Conservation (phyloP, 2,329 filamentous ascomycete genomes). For the Pseudocercospora pini-densiflorae region DNA sequence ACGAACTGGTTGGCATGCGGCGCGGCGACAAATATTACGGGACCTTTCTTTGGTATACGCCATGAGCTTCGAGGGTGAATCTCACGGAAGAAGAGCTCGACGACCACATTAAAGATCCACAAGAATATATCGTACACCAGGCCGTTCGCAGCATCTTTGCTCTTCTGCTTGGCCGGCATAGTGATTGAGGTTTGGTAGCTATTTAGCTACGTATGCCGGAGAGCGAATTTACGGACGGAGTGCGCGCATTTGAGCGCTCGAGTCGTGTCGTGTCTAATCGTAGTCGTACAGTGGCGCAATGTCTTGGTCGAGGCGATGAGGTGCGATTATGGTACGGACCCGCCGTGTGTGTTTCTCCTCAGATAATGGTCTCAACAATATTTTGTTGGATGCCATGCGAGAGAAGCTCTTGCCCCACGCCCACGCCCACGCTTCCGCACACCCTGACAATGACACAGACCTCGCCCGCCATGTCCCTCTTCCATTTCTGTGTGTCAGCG, state of each 20-base stretch:
- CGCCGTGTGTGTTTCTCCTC: not conserved
- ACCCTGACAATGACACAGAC: not conserved
- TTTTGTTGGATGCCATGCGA: not conserved
- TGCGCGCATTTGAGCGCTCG: not conserved
- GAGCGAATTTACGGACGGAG: not conserved
- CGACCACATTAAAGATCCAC: conserved; percentile 77
- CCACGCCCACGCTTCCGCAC: not conserved
- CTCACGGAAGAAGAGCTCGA: conserved; percentile 98
- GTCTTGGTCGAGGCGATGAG: not conserved
- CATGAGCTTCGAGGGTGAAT: conserved; percentile 93
- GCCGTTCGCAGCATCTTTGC: conserved; percentile 32
- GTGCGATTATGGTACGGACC: not conserved
- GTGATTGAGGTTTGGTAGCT: not conserved
- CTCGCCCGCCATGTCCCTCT: not conserved
- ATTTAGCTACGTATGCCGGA: not conserved
- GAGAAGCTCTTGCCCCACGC: not conserved
- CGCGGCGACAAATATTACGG: conserved; percentile 92
- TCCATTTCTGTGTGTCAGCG: not conserved
- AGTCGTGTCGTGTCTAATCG: not conserved
- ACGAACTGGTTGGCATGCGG: conserved; percentile 99
- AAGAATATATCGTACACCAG: conserved; percentile 72
- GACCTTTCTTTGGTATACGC: conserved; percentile 87
- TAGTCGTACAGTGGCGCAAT: not conserved
- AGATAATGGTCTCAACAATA: not conserved
- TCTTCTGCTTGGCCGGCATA: conserved; percentile 24